These are phyloP conservation scores for Coprinopsis cinerea DNA, from an alignment of 768 basidiomycete species.

Conservation along the genomic window DNA sequence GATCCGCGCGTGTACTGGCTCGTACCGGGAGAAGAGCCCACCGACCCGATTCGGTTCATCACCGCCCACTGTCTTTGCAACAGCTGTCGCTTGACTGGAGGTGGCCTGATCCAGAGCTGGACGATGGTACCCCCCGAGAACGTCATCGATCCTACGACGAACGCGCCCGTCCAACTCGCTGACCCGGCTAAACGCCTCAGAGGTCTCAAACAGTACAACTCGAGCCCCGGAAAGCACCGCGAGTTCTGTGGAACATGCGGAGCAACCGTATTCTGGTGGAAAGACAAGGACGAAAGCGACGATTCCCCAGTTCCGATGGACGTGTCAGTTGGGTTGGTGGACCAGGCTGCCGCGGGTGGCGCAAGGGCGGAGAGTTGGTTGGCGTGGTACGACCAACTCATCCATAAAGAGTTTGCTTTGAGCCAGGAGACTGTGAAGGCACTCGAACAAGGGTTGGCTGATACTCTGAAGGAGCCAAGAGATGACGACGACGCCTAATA, in stretches of 20 bases:
- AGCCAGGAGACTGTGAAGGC: not conserved
- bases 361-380: constrained; percentile 10
- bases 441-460: constrained; percentile 2
- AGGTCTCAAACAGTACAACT: constrained; percentile 15
- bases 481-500: too few relatives aligned
- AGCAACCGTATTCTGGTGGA: constrained; percentile 17
- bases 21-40: constrained; percentile 12
- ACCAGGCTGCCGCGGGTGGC: constrained; percentile 6
- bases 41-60: constrained; percentile 19
- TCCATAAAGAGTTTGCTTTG: constrained; percentile 1
- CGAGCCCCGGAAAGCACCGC: constrained; percentile 12
- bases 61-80: constrained; percentile 24
- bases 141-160: constrained; percentile 14
- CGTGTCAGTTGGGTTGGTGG: constrained; percentile 5
- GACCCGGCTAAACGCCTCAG: constrained; percentile 6
- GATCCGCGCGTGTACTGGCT: constrained; percentile 23
- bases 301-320: not conserved
- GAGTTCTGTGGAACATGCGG: constrained; percentile 18
- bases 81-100: constrained; percentile 20
- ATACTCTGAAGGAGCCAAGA: too few relatives aligned
- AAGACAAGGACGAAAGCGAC: constrained; percentile 3
- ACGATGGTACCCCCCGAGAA: constrained; percentile 18
- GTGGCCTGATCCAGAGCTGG: constrained; percentile 23
- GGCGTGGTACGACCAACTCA: not conserved
- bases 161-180: constrained; percentile 12